These are phyloP conservation scores for Trichoderma erinaceum DNA, from an alignment of 495 filamentous ascomycete genomes.

Conservation along the genomic window DNA sequence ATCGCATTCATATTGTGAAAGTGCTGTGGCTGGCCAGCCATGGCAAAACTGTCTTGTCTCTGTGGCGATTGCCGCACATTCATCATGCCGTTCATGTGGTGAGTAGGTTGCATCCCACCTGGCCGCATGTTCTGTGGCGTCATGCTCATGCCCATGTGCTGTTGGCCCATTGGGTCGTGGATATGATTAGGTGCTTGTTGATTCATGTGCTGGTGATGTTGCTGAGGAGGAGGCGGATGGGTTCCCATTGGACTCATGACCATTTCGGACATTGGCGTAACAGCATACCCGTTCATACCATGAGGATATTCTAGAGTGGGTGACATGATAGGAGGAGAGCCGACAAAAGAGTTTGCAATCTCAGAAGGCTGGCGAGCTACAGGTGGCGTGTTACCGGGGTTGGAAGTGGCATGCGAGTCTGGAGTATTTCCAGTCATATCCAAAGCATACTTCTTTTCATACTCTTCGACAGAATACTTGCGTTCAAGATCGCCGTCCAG, in stretches of 20 bases:
- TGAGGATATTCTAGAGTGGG: conserved; percentile 35
- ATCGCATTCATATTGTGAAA: conserved; percentile 23
- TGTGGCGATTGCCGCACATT: conserved; percentile 33
- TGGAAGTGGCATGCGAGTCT: conserved; percentile 27
- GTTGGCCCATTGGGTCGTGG: conserved; percentile 24
- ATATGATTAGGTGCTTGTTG: conserved; percentile 30
- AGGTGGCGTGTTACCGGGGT: conserved; percentile 19
- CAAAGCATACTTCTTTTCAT: conserved; percentile 32
- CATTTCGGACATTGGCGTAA: conserved; percentile 38
- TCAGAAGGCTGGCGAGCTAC: conserved; percentile 22
- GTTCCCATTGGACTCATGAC: conserved; percentile 42
- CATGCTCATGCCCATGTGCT: conserved; percentile 14
- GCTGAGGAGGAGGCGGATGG: conserved; percentile 25
- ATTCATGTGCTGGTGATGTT: conserved; percentile 27
- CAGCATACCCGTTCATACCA: conserved; percentile 31
- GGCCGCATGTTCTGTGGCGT: conserved; percentile 3
- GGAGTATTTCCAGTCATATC: conserved; percentile 35
- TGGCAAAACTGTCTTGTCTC: conserved; percentile 36
- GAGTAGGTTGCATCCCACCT: conserved; percentile 23
- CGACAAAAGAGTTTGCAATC: conserved; percentile 41
- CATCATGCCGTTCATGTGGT: conserved; percentile 30
- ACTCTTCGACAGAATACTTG: conserved; percentile 32
- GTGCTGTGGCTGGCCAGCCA: conserved; percentile 25
- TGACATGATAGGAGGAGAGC: conserved; percentile 42
- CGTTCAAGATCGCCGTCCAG: conserved; percentile 27